phyloP scores from a whole-genome alignment of 129 eudicot species.

The Silybum marianum region DNA sequence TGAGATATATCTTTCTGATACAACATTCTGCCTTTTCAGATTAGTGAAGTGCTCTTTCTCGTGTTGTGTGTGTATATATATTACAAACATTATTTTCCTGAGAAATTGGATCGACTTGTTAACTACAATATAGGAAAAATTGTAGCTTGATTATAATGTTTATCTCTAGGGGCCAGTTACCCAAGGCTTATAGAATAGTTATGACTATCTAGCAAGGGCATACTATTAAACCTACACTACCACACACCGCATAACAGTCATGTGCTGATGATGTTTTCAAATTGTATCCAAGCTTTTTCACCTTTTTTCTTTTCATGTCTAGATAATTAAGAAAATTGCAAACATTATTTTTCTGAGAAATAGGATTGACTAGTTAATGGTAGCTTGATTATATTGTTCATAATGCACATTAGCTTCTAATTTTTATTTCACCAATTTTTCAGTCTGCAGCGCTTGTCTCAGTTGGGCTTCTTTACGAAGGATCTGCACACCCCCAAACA shows the following conservation, averaged over 20 bases:
- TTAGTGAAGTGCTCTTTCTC: neutral
- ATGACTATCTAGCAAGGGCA: constrained; percentile 19
- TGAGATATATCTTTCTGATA: neutral
- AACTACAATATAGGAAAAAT: neutral
- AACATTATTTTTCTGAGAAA: neutral
- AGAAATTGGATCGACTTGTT: constrained; percentile 9
- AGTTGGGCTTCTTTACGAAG: constrained; percentile 93
- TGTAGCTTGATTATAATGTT: neutral
- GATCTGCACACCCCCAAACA: constrained; percentile 94
- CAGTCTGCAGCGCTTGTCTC: constrained; percentile 99
- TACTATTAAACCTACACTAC: neutral
- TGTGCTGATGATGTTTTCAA: neutral
- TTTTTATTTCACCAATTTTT: constrained; percentile 22
- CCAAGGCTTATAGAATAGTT: constrained; percentile 8
- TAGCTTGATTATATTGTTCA: constrained; percentile 9
- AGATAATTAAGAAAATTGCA: neutral
- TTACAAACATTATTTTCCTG: neutral
- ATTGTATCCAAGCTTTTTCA: neutral
- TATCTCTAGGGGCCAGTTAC: constrained; percentile 4
- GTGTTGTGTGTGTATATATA: neutral
- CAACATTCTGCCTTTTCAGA: neutral
- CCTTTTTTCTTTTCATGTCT: neutral
- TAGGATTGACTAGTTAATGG: constrained; percentile 1
- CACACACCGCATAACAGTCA: neutral
- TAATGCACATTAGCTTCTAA: constrained; percentile 7